Evolutionary conservation across 1,284 basidiomycete species (phyloP).

Genomic region (Cronartium quercuum): DNA sequence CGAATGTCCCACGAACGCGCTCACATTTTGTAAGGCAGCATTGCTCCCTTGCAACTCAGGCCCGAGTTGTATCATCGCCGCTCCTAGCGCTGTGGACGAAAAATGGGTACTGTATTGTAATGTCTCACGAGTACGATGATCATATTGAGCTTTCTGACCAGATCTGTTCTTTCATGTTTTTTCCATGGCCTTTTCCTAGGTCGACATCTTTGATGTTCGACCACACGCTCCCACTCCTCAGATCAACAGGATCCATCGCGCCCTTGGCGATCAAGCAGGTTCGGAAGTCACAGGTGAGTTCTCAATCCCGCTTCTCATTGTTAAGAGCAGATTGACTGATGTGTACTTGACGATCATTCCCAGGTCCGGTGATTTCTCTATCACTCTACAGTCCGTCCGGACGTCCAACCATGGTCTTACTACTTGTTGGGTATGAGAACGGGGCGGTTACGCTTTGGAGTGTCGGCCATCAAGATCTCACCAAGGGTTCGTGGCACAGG

Average conservation of each 20-base stretch:
- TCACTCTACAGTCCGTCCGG: background rate
- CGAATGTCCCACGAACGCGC: slow-evolving; percentile 16
- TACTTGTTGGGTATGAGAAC: slow-evolving; percentile 32
- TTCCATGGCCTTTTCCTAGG: background rate
- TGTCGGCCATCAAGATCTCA: background rate
- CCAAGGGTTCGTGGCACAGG: background rate
- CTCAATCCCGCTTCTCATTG: background rate
- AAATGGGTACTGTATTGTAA: background rate
- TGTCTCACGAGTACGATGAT: too few species aligned
- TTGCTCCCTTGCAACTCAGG: background rate
- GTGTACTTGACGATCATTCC: background rate
- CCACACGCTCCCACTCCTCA: background rate
- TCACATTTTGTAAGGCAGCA: slow-evolving; percentile 27
- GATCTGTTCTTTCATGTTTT: background rate
- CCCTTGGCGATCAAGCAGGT: background rate
- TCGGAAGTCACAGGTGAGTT: background rate
- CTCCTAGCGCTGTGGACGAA: slow-evolving; percentile 21
- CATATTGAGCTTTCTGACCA: background rate
- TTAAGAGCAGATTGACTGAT: background rate
- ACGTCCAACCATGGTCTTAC: background rate
- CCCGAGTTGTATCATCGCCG: slow-evolving; percentile 8
- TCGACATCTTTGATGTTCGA: slow-evolving; percentile 19
- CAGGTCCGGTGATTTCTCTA: slow-evolving; percentile 20
- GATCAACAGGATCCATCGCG: slow-evolving; percentile 17
- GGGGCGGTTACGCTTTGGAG: slow-evolving; percentile 1